Conservation (phyloP, 2,329 filamentous ascomycete genomes). For the Aspergillus sojae region DNA sequence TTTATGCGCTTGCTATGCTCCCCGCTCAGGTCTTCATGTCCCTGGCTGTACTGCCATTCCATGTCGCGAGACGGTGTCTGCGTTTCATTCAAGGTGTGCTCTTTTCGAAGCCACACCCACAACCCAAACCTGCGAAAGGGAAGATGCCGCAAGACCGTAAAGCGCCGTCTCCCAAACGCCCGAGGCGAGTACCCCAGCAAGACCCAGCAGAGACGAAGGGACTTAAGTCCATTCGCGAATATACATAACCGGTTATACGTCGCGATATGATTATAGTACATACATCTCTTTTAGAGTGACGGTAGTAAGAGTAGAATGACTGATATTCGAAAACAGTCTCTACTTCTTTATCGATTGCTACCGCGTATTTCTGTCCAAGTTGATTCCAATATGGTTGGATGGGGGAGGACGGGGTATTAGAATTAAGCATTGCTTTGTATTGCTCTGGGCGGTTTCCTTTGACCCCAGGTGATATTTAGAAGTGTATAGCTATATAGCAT, state of each 20-base stretch:
- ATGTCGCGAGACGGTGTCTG: constrained; percentile 24
- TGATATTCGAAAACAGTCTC: neutral
- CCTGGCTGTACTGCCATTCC: constrained; percentile 35
- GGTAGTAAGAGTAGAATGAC: neutral
- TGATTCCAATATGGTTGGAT: neutral
- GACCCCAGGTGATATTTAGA: neutral
- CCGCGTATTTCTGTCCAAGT: neutral
- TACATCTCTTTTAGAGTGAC: neutral
- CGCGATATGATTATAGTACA: neutral
- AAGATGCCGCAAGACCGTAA: constrained; percentile 22
- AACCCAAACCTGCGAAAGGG: constrained; percentile 22
- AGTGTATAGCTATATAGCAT: neutral
- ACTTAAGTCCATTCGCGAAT: constrained; percentile 12
- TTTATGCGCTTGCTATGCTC: constrained; percentile 38
- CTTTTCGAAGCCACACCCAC: constrained; percentile 2
- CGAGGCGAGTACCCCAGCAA: constrained; percentile 13
- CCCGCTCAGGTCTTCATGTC: constrained; percentile 37
- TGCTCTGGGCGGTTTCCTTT: neutral
- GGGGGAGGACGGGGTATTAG: neutral
- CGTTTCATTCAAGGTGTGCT: constrained; percentile 11
- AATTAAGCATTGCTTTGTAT: neutral
- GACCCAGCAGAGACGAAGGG: neutral
- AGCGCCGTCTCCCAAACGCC: constrained; percentile 2
- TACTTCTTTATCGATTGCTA: neutral
- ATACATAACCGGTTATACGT: neutral